Evolutionary conservation across 2,329 filamentous ascomycete genomes (phyloP), one percentile per base, ranked within the genome.

Genomic region (Fusarium annulatum): DNA sequence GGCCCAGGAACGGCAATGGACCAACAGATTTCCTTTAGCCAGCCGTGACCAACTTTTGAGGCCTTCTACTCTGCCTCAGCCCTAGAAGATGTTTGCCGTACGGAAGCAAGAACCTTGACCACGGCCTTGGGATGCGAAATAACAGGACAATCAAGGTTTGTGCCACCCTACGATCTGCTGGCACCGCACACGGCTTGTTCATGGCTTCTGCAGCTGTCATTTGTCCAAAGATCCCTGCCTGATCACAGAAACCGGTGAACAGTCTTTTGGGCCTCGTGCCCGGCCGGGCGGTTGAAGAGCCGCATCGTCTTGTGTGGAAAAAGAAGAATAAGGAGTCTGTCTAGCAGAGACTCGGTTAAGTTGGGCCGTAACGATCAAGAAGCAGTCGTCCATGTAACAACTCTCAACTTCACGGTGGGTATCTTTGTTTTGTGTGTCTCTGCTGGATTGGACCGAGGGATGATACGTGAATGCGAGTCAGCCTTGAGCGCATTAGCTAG

Each of bases 161-260:
- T 49, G 51, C 53, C 65, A 65, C 67, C 58, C 72, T 53, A 59
- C 61, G 42, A 64, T 76, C 55, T 56, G 76, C 64, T 77, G 76
- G 76, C 76, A 77, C 76, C 76, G 76, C 70, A 73, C 65, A 58
- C 59, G 48, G 74, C 76, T 74, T 70, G 76, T 61, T 67, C 45
- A 70, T 51, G 61, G 56, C 19, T 42, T 61, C 62, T 64, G 63
- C 30, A 18, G 36, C 38, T 43, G 23, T 64, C 46, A 77, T 76
- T 76, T 64, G 75, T 39, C 42, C 53, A 64, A 42, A 41, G 49
- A 71, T 65, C 75, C 73, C 64, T 73, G 67, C 45, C 38, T 41
- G 34, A 71, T 74, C 71, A 73, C 71, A 67, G 2, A 23, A 53
- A 59, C 46, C 15, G 38, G 38, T 41, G 23, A n/a, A n/a, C 21